Evolutionary conservation across 2,329 filamentous ascomycete genomes (phyloP), one percentile per base, ranked within the genome.

Genomic region (Ophiostoma sp.): DNA sequence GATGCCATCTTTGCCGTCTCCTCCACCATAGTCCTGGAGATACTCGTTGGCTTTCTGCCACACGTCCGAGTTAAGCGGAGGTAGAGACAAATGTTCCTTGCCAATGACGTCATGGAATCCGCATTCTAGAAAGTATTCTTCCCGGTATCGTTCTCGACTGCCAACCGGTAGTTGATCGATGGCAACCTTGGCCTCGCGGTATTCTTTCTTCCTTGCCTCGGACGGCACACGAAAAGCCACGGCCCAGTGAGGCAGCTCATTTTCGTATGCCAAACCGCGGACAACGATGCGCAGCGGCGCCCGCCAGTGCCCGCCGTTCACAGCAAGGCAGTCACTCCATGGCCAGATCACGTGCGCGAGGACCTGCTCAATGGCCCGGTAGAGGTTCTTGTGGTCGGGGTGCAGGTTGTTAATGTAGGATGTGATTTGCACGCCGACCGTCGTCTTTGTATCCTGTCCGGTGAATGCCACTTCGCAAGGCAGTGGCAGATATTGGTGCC

Each of bases 401-500:
- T 85, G 83, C 2, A 84, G 77, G 74, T 83, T 83, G 77, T 85
- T 85, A 77, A 85, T 81, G 76, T 85, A 85, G 77, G 82, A 84
- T 7, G 80, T 82, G 69, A 84, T 81, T 12, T 77, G 77, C 42
- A 79, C 78, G 19, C 76, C 77, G 9, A 76, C 78, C 50, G 80
- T 76, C 25, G 11, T 39, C 3, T 15, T 25, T 0, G 75, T 74
- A 3, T 77, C 75, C 70, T 50, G 25, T 0, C 22, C 9, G 55
- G 17, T 12, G n/a, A 84, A 82, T 0, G 75, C 73, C 2, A 84
- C 76, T 33, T 84, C 81, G n/a, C 79, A 78, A 1, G 82, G 82
- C 19, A 66, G 61, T 39, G 31, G 36, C 19, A 39, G 61, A 19
- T 66, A 66, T 33, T 22, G 39, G 39, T 42, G 39, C 39, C 39